phyloP scores from a whole-genome alignment of 495 filamentous ascomycete species.

The Podospora pseudopauciseta region DNA sequence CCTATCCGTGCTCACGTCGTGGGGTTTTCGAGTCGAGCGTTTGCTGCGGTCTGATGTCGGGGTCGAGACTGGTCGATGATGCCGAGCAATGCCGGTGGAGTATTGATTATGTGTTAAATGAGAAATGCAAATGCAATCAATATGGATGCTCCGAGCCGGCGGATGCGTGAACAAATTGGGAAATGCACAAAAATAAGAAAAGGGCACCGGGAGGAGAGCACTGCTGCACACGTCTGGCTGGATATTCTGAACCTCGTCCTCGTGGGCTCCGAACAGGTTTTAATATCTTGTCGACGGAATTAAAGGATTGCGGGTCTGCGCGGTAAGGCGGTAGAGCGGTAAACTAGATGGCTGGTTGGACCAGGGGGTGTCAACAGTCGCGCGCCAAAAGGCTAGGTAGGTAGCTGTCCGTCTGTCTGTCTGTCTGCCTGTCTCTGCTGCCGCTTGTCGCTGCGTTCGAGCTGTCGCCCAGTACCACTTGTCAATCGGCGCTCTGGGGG shows the following conservation, averaged over 20 bases:
- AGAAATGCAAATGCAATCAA: not conserved
- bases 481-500: conserved; percentile 17
- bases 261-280: conserved; percentile 31
- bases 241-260: conserved; percentile 30
- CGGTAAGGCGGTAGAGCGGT: conserved; percentile 11
- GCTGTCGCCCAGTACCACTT: conserved; percentile 37
- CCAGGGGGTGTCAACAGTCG: conserved; percentile 23
- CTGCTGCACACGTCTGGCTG: conserved; percentile 20
- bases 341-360: not conserved
- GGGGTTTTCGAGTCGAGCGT: conserved; percentile 7
- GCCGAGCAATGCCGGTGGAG: conserved; percentile 13
- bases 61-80: conserved; percentile 20
- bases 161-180: conserved; percentile 5
- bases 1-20: conserved; percentile 13
- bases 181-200: conserved; percentile 13
- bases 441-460: conserved; percentile 30
- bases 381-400: conserved; percentile 27
- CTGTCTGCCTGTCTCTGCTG: conserved; percentile 14
- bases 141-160: conserved; percentile 16
- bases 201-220: conserved; percentile 10
- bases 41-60: not conserved
- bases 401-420: too few relatives aligned
- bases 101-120: conserved; percentile 4
- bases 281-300: conserved; percentile 29
- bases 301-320: conserved; percentile 10